phyloP scores from a whole-genome alignment of 2,329 filamentous ascomycete species.

The Fusarium sp. region DNA sequence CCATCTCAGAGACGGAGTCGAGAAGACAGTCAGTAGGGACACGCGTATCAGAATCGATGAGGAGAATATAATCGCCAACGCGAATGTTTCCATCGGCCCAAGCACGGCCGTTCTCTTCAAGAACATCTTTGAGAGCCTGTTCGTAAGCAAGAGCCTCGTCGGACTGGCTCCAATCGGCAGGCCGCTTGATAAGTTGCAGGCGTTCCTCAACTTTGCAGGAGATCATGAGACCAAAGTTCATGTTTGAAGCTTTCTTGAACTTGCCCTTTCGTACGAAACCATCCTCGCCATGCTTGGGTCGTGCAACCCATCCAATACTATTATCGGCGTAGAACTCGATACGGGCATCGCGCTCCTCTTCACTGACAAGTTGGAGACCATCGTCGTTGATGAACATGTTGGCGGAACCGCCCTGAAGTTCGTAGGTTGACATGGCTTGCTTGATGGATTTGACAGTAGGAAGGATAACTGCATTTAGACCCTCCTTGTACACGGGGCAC shows the following conservation, averaged over 20 bases:
- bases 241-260: constrained; percentile 78
- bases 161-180: constrained; percentile 72
- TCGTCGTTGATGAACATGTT: constrained; percentile 84
- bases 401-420: constrained; percentile 80
- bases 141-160: constrained; percentile 76
- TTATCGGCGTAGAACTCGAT: constrained; percentile 77
- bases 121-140: constrained; percentile 70
- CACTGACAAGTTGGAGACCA: constrained; percentile 74
- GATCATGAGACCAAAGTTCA: constrained; percentile 77
- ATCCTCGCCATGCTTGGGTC: constrained; percentile 71
- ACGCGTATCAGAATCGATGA: constrained; percentile 84
- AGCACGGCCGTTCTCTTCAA: constrained; percentile 75
- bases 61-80: constrained; percentile 80
- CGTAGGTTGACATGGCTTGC: constrained; percentile 80
- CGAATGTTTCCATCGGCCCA: constrained; percentile 90
- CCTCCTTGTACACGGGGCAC: constrained; percentile 90
- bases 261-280: constrained; percentile 73
- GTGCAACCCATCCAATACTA: constrained; percentile 76
- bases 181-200: constrained; percentile 66
- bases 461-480: constrained; percentile 77
- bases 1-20: constrained; percentile 84
- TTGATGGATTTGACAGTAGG: constrained; percentile 84
- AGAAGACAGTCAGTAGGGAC: constrained; percentile 81
- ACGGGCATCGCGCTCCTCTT: constrained; percentile 70
- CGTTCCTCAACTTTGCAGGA: constrained; percentile 78